Evolutionary conservation across 805 yeast species (phyloP), one percentile per base, ranked within the genome.

Genomic region (Candida gorgasii): DNA sequence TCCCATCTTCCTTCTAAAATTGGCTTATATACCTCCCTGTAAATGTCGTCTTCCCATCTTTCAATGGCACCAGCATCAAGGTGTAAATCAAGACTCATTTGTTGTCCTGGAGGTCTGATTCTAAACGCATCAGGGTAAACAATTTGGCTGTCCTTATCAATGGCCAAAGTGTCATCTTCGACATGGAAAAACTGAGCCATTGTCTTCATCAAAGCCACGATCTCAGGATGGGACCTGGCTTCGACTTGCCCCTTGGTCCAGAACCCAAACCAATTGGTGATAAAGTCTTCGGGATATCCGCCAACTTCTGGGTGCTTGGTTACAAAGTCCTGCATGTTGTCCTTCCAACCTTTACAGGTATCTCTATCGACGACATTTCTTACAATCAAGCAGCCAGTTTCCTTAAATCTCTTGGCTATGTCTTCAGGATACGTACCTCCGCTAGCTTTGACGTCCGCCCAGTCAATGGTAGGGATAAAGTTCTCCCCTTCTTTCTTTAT

Each of bases 51-150:
- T 49, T 69, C 74, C 76, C 76, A 71, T 34, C 75, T 49, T 48
- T 69, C 75, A 24, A 69, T 53, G 1, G 72, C 61, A 11, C 73
- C 67, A n/a, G 69, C 58, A 45, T 72, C 76, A n/a, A 60, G 52
- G 40, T 72, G 76, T 16, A 69, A 62, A 22, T 65, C 67, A 30
- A 71, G 56, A 4, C 69, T 43, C 20, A 55, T 49, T 15, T 45
- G 47, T 22, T 57, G 61, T 6, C 75, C 75, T 0, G 75, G 72
- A 8, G 54, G 52, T 33, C 76, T 55, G 32, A 72, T 64, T 39
- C 76, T 54, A 26, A 70, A 52, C 15, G 75, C 52, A 50, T 72
- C 76, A n/a, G 72, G 73, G 47, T 72, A 72, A 11, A 62, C 55
- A 14, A 71, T 52, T 28, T 65, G 37, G 4, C 18, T 47, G 14